Conservation (phyloP, 805 yeast genomes). For the Lipomyces sp. region DNA sequence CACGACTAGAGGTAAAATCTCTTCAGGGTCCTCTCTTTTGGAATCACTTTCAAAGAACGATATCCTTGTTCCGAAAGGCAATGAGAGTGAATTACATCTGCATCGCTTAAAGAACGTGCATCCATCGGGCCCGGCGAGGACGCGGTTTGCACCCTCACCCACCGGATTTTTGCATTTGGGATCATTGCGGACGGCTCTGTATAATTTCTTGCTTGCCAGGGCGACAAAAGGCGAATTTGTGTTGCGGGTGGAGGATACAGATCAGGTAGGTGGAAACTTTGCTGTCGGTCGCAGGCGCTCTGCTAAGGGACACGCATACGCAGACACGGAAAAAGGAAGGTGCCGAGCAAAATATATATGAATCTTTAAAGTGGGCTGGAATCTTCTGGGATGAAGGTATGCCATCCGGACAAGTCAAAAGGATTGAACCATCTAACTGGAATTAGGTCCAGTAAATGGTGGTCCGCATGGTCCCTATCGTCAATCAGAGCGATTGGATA, state of each 20-base stretch:
- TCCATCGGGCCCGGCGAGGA: slow-evolving; percentile 55
- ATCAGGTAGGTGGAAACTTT: slow-evolving; percentile 50
- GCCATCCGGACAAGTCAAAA: neutral
- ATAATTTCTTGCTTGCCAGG: slow-evolving; percentile 81
- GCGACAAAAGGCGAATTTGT: slow-evolving; percentile 80
- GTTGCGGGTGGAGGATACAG: slow-evolving; percentile 90
- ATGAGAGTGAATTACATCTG: neutral
- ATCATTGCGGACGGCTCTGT: slow-evolving; percentile 88
- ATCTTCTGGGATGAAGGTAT: slow-evolving; percentile 71
- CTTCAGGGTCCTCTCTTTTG: neutral
- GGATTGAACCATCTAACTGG: neutral
- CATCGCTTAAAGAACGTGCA: slow-evolving; percentile 11
- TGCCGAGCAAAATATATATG: slow-evolving; percentile 81
- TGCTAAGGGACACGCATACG: neutral
- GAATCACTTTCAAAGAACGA: neutral
- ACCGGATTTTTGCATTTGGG: slow-evolving; percentile 96
- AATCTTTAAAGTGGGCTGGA: slow-evolving; percentile 77
- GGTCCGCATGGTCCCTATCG: slow-evolving; percentile 73
- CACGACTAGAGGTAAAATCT: neutral
- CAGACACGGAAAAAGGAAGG: slow-evolving; percentile 47
- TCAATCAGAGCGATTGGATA: slow-evolving; percentile 76
- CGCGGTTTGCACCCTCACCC: slow-evolving; percentile 98
- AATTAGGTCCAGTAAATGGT: slow-evolving; percentile 58
- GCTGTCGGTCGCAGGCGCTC: neutral
- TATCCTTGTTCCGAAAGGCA: neutral